Base-by-base conservation (phyloP, 345 rosid species). In the Boechera divaricarpa region DNA sequence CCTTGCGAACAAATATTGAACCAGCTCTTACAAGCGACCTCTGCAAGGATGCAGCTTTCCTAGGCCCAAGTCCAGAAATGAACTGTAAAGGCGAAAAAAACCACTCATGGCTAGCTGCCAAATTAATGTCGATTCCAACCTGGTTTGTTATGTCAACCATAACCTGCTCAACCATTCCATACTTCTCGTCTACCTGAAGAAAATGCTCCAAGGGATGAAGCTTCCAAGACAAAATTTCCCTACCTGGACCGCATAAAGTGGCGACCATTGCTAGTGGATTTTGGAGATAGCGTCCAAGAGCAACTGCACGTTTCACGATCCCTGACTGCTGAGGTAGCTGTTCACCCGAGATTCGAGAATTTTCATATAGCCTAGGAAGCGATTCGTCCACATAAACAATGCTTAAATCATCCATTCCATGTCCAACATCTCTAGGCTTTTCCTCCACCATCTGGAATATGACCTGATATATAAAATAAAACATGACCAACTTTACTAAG, bases 371-470 rank as follows among this genome's bases (percentile, higher is more conserved):
- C 53, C 96, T 97, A 65, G 98, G 91, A 38, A 96, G 82, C 38
- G 98, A 85, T 79, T 96, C 99, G 21, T 93, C 98, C 44, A 93
- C 98, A 80, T 93, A 96, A 33, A 93, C 96, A 81, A 93, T 86
- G 74, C 85, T 90, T 57, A 96, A 75, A 54, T 91, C 99, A 84
- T 88, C 98, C 97, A 93, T 91, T 82, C 88, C 98, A 77, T 93
- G 94, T 69, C 98, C 99, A 56, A 95, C 96, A 86, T 93, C 98
- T 81, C 98, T 85, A 53, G 99, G 98, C 67, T 91, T 88, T 79
- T 96, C 99, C 83, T 96, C 99, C 79, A 95, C 96, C 91, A 93
- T 93, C 83, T 90, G 90, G 81, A 91, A 95, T 73, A 95, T 95
- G 71, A 96, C 90, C 98, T 95, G 89, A 58, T 57, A 68, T 70